phyloP scores from a whole-genome alignment of 768 basidiomycete species.

The Suillus americanus region DNA sequence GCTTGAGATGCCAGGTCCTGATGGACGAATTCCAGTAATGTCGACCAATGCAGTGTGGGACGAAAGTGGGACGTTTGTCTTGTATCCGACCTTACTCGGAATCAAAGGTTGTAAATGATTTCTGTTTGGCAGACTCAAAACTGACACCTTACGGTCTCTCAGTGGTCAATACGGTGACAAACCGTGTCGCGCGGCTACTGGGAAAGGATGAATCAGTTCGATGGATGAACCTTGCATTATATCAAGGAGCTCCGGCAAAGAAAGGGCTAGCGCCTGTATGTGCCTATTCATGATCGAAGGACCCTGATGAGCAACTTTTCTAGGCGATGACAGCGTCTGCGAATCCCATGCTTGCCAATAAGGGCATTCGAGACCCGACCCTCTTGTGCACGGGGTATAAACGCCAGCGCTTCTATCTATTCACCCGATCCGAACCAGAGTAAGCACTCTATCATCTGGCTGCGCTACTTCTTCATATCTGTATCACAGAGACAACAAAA shows the following conservation, averaged over 20 bases:
- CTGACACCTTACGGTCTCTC: slow-evolving; percentile 2
- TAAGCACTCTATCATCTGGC: slow-evolving; percentile 40
- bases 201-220: slow-evolving; percentile 95
- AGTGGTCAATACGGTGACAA: slow-evolving; percentile 96
- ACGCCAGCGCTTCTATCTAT: slow-evolving; percentile 90
- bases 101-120: slow-evolving; percentile 72
- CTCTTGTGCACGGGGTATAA: slow-evolving; percentile 94
- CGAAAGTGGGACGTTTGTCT: slow-evolving; percentile 90
- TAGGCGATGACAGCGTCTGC: slow-evolving; percentile 94
- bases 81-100: slow-evolving; percentile 92
- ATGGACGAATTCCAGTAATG: slow-evolving; percentile 68
- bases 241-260: slow-evolving; percentile 93
- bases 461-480: slow-evolving; percentile 1
- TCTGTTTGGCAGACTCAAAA: background rate
- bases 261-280: slow-evolving; percentile 74
- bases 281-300: slow-evolving; percentile 9
- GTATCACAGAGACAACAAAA: slow-evolving; percentile 69
- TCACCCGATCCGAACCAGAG: slow-evolving; percentile 90
- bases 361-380: slow-evolving; percentile 83
- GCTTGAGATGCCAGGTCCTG: slow-evolving; percentile 77
- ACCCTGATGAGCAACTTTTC: slow-evolving; percentile 8
- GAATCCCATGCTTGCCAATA: slow-evolving; percentile 91
- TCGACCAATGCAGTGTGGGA: slow-evolving; percentile 97
- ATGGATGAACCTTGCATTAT: slow-evolving; percentile 84
- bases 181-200: slow-evolving; percentile 82